Conservation (phyloP, 495 filamentous ascomycete species). For the Lasiosphaeria miniovina region DNA sequence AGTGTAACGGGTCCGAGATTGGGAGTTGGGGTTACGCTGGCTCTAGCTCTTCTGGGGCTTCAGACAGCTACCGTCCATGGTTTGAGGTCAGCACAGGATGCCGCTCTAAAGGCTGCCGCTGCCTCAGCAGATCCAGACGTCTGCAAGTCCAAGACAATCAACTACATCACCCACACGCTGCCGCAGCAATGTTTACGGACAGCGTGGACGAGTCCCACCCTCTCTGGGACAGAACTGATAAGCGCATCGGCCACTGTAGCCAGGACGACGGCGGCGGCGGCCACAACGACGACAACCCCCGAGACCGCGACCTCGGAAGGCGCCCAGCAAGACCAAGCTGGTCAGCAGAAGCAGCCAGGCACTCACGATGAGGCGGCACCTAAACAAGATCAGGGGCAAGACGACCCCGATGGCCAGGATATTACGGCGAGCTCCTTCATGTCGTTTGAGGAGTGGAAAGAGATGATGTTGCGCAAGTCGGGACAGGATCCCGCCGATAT, state of each 20-base stretch:
- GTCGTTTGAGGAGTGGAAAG: slow-evolving; percentile 98
- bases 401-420: slow-evolving; percentile 38
- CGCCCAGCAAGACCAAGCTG: slow-evolving; percentile 14
- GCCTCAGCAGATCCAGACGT: slow-evolving; percentile 18
- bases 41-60: slow-evolving; percentile 25
- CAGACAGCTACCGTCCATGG: slow-evolving; percentile 19
- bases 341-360: slow-evolving; percentile 4
- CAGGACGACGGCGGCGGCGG: slow-evolving; percentile 3
- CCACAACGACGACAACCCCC: slow-evolving; percentile 1
- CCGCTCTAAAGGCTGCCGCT: slow-evolving; percentile 12
- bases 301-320: slow-evolving; percentile 13
- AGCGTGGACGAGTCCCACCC: slow-evolving; percentile 32
- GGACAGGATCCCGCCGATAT: slow-evolving; percentile 80
- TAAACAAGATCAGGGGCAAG: slow-evolving; percentile 11
- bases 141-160: slow-evolving; percentile 67
- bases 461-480: slow-evolving; percentile 81
- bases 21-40: slow-evolving; percentile 15
- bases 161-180: slow-evolving; percentile 76
- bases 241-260: slow-evolving; percentile 9
- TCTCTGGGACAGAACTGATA: slow-evolving; percentile 17
- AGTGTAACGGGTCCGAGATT: slow-evolving; percentile 8
- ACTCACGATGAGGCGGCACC: slow-evolving; percentile 12
- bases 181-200: slow-evolving; percentile 72
- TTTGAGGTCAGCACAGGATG: slow-evolving; percentile 16
- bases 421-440: slow-evolving; percentile 85